Base-by-base conservation (phyloP, 345 rosid genomes). In the Anastatica hierochuntica region DNA sequence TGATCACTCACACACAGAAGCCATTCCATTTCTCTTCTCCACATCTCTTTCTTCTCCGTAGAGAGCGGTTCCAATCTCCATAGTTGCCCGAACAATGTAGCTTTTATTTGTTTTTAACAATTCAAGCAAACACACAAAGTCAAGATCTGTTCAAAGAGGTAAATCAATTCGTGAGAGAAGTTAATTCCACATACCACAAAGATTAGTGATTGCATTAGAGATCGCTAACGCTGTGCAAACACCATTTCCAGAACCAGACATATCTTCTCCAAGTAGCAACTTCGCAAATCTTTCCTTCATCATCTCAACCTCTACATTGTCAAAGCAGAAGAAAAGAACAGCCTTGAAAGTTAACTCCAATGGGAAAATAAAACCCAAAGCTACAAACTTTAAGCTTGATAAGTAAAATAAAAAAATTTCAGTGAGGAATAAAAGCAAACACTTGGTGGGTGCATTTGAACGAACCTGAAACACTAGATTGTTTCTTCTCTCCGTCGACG, bases 231-330 rank as follows among this genome's bases (percentile, higher is more conserved):
- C 89, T 35, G 99, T 78, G 61, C 78, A 80, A 43, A 85, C 99
- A 30, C 99, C 97, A 75, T 85, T 94, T 18, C 99, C 99, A 66
- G 79, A 73, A 48, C 99, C 99, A n/a, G 99, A 88, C 97, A 94
- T 88, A 62, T 94, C 99, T 66, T 94, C 99, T 12, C 97, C 99
- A 47, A 94, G 99, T 49, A 94, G 64, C 75, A 94, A 63, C 63
- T 94, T 94, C 17, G 97, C 72, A 72, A 88, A 88, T 65, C 95
- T 85, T 68, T 94, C 99, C 72, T 85, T 88, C 97, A 94, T 88
- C 97, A 88, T 73, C 63, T 94, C 97, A 53, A 79, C 60, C 70
- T 82, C 99, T 94, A 60, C 31, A 68, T 43, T 39, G 16, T 54
- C 63, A 64, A 31, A 33, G 56, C 53, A 70, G 19, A 37, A 70